Base-by-base conservation (phyloP, 306 rosid species). In the Aeschynomene evenia region DNA sequence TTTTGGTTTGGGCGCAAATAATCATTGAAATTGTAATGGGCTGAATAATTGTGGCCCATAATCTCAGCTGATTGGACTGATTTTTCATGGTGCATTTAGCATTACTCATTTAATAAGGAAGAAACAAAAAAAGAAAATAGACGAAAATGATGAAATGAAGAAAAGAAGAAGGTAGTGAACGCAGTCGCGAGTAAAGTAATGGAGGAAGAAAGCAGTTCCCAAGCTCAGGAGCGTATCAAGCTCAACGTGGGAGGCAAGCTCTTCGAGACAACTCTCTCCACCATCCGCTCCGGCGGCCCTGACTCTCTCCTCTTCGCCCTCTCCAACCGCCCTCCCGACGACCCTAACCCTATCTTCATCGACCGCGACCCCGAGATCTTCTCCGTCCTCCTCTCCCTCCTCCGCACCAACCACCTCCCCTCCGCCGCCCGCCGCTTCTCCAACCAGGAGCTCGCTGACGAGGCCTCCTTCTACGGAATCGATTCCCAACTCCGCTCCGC, bases 321-420 rank as follows among this genome's bases (percentile, higher is more conserved):
- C 28, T 86, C 98, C 2, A 66, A 59, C 82, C 93, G 96, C 10
- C 43, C 31, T 1, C n/a, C 77, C n/a, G 0, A 52, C 61, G 92
- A 87, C 62, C 71, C 76, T 4, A 63, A 52, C 65, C 88, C 96
- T 19, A 77, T 88, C 37, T 93, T 93, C 85, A 93, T 93, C 12
- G 97, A 93, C 79, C 97, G 97, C 0, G 96, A 93, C 77, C 96
- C 96, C 0, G 97, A 90, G 63, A 88, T 93, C 60, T 90, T 93
- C 85, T 85, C 94, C 0, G 90, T 85, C 46, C 88, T 90, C 31
- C 91, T 93, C 52, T 93, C 90, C 0, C 90, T 90, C 36, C 94
- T 93, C 71, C 90, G 96, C 26, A 88, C 96, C 21, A 74, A 82
- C n/a, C 85, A 80, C 10, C 75, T 93, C 7, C 94, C 97, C 34